Evolutionary conservation across 2,329 filamentous ascomycete genomes (phyloP), one percentile per base, ranked within the genome.

Genomic region (Beauveria caledonica): DNA sequence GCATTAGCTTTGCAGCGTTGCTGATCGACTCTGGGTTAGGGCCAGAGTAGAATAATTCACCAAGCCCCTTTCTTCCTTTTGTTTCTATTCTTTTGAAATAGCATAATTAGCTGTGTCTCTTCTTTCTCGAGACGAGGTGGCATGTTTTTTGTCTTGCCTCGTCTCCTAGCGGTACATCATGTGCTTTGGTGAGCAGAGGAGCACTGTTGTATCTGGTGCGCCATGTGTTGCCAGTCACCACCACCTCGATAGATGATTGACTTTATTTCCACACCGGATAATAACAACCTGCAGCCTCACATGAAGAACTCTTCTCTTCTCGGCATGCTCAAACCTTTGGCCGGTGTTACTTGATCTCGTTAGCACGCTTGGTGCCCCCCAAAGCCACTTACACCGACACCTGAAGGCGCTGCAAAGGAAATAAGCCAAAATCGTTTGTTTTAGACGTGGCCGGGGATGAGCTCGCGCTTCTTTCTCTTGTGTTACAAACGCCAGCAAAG

Each of bases 1-100:
- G 54, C 54, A 57, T 57, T 57, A 57, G 54, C 45, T 33, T 48
- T 19, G 54, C 44, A 39, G 39, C 21, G 36, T 54, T 39, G 39
- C 51, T n/a, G 51, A 54, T 54, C 42, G 39, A 45, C 13, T 53
- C 36, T 42, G 33, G 49, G 51, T 53, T 42, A 19, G 51, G 51
- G 33, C 23, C 9, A 17, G 39, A 21, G 19, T 3, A 45, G 19
- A 33, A n/a, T 1, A 25, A 36, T 10, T 36, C 5, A 25, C 19
- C 7, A 17, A 2, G 21, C 6, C 3, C 6, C 17, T 9, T 36
- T 36, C n/a, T 36, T 3, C 7, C 23, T 33, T 49, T 36, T 5
- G 33, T 36, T 36, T 36, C 11, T 36, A 11, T 36, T 6, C 33
- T 36, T 36, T 36, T 11, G 11, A 36, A 11, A 36, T 36, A 1